Conservation (phyloP, 2,329 filamentous ascomycete genomes). For the Huntiella omanensis region DNA sequence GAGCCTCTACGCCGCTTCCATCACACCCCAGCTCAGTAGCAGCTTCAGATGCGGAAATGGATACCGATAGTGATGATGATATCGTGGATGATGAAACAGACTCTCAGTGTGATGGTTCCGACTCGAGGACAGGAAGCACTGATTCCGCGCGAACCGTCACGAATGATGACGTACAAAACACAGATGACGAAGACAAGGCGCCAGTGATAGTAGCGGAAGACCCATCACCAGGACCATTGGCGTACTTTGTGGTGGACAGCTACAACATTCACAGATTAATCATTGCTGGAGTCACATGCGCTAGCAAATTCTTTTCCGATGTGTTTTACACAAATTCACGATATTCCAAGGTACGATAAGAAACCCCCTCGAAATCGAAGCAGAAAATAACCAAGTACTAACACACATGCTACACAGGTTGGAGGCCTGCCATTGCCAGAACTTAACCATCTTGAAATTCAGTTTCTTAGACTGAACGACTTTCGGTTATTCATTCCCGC, state of each 20-base stretch:
- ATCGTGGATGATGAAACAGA: conserved; percentile 6
- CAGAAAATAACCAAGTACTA: neutral
- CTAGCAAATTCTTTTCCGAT: conserved; percentile 98
- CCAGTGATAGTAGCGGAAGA: neutral
- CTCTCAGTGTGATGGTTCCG: neutral
- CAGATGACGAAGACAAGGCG: neutral
- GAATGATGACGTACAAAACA: conserved; percentile 17
- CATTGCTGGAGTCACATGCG: conserved; percentile 92
- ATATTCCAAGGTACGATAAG: conserved; percentile 74
- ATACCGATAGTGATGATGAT: conserved; percentile 6
- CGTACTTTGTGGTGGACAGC: conserved; percentile 85
- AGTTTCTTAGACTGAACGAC: conserved; percentile 89
- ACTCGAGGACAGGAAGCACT: neutral
- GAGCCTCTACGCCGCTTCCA: too few species aligned
- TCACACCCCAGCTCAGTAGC: neutral
- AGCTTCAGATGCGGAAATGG: neutral
- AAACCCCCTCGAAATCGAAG: neutral
- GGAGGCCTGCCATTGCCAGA: conserved; percentile 82
- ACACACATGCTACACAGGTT: conserved; percentile 40
- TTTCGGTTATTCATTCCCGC: conserved; percentile 85
- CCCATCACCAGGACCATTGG: conserved; percentile 16
- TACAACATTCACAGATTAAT: conserved; percentile 96
- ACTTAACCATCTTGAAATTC: conserved; percentile 86
- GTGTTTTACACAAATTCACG: conserved; percentile 98
- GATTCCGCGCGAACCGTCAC: neutral